Conservation (phyloP, 768 basidiomycete species). For the Suillus discolor region DNA sequence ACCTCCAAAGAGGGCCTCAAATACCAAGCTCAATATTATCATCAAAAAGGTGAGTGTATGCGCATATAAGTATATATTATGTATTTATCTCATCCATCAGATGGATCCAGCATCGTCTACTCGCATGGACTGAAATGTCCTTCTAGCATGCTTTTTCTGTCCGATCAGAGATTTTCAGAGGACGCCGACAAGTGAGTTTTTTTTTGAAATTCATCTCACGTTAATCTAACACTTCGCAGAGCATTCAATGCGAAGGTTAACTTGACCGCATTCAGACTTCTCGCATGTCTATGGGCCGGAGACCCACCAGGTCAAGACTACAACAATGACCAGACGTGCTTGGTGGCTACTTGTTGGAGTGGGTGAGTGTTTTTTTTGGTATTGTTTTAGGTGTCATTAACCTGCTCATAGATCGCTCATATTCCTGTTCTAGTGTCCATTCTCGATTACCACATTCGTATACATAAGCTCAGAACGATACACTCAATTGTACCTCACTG, state of each 20-base stretch:
- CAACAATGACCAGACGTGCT: conserved; percentile 4
- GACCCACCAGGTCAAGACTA: not conserved
- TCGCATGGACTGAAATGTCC: no score
- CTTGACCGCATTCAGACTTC: not conserved
- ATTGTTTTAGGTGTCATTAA: not conserved
- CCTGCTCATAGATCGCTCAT: not conserved
- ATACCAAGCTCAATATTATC: not conserved
- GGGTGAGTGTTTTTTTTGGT: not conserved
- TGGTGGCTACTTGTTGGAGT: conserved; percentile 5
- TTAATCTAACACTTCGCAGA: not conserved
- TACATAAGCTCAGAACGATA: not conserved
- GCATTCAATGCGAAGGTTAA: not conserved
- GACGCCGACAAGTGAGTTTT: not conserved
- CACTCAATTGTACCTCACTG: no score
- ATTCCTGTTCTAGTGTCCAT: not conserved
- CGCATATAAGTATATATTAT: not conserved
- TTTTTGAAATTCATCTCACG: not conserved
- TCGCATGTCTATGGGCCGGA: not conserved
- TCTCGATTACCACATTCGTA: not conserved
- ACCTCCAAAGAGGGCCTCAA: not conserved
- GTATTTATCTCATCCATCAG: not conserved
- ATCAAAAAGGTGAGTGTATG: not conserved
- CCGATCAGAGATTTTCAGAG: not conserved
- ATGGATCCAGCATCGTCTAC: not conserved
- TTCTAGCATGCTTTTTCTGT: conserved; percentile 2